Base-by-base conservation (phyloP, 169 alveolate genomes). In the Plasmodium yoelii region DNA sequence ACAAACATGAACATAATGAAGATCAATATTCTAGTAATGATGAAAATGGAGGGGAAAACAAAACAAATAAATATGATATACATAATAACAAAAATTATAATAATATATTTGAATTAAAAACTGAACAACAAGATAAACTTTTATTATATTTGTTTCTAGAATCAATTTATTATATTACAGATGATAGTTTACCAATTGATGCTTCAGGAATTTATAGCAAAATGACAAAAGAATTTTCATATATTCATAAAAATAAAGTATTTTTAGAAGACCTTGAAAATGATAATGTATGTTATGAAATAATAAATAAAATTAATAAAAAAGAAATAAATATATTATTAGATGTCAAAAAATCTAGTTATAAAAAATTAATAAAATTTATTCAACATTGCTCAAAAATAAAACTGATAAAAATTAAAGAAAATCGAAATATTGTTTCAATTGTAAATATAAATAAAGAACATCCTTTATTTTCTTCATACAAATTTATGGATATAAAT, bases 151-250 rank as follows among this genome's bases (percentile, higher is more conserved):
- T 87, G 7, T 73, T 91, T 24, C 88, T 91, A 3, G 93, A 91
- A 70, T 74, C 86, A 56, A 12, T 75, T 13, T 87, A 91, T 39
- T 60, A 63, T 5, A 24, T 91, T 4, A 46, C 39, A 13, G 94
- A 86, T 59, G 87, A 73, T 0, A 71, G 74, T 56, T 64, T 91
- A 9, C 94, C 94, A n/a, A 47, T 91, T 61, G 94, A 91, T 46
- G 84, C 86, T 13, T 87, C 93, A n/a, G 94, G 90, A 18, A 49
- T 91, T 3, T 91, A 91, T 61, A 61, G 92, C 13, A 87, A 69
- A 42, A 91, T 91, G 94, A 60, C 90, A 15, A 90, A 71, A 26
- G 86, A 87, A 60, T 75, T 86, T 24, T n/a, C 63, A 4, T 56
- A 72, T 59, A 65, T 91, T 12, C 77, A 75, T 22, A 57, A 67